Conservation (phyloP, 129 eudicot species). For the Artemisia argyi region DNA sequence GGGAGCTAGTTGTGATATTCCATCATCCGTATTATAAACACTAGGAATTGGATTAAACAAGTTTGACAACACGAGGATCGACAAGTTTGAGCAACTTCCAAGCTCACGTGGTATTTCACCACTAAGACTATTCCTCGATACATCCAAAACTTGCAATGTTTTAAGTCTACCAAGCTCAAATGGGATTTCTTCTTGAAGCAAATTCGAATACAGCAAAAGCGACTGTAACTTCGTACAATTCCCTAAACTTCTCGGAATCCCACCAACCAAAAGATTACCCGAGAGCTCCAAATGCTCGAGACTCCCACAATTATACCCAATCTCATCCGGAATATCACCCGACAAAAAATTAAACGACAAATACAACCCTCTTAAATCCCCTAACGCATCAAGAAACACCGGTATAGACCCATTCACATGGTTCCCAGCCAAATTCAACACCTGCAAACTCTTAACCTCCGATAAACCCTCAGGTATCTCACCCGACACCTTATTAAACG, state of each 20-base stretch:
- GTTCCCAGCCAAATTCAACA: conserved; percentile 83
- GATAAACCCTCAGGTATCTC: conserved; percentile 61
- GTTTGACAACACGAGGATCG: conserved; percentile 71
- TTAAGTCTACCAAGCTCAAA: conserved; percentile 56
- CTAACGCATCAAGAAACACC: conserved; percentile 43
- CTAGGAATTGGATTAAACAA: conserved; percentile 62
- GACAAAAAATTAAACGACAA: conserved; percentile 70
- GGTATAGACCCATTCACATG: conserved; percentile 72
- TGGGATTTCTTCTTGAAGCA: conserved; percentile 79
- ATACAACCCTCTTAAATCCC: conserved; percentile 74
- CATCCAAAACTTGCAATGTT: conserved; percentile 63
- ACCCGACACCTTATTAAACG: conserved; percentile 73
- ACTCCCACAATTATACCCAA: conserved; percentile 67
- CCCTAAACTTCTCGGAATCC: conserved; percentile 66
- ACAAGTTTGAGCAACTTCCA: conserved; percentile 63
- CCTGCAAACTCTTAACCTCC: conserved; percentile 44
- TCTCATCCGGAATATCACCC: conserved; percentile 57
- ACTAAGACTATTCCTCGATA: conserved; percentile 80
- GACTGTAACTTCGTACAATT: conserved; percentile 62
- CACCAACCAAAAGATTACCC: conserved; percentile 61
- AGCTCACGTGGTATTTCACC: conserved; percentile 68
- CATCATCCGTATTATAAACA: conserved; percentile 27
- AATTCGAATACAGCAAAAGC: conserved; percentile 61
- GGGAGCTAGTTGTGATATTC: conserved; percentile 24
- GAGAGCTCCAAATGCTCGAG: conserved; percentile 81